Evolutionary conservation across 2,329 filamentous ascomycete species (phyloP), one percentile per base, ranked within the genome.

Genomic region (Remersonia thermophila): DNA sequence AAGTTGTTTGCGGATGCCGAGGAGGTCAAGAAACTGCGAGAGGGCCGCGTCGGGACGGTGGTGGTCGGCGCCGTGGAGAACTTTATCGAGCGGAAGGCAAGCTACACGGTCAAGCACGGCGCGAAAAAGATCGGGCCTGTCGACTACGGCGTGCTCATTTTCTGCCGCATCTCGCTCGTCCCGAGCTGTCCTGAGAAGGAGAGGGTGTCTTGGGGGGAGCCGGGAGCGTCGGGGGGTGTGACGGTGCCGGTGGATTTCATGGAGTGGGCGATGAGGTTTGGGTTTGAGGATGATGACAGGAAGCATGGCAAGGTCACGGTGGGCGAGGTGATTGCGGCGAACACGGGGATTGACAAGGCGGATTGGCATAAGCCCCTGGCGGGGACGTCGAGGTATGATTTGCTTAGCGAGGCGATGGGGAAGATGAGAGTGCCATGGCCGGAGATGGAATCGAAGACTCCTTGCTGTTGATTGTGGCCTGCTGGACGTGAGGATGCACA

Each of bases 341-440:
- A 38, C 23, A 26, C 13, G 28, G 43, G 30, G 13, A 2, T 45
- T 32, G 40, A 45, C 11, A 36, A 37, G 16, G 40, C 35, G 9
- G 18, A 47, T n/a, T 47, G 45, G 45, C 37, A 45, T 26, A 3
- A 28, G 31, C 13, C 15, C 17, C 20, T 36, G 30, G 39, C 32
- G 6, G 34, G 30, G 3, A 30, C 20, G 36, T 45, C 40, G 35
- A 36, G 43, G 25, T 45, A 47, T 32, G 33, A 35, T 3, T 20
- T 47, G 32, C 13, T 47, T 14, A 13, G 3, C 17, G 41, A 40
- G 18, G 32, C 39, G 14, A 35, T 45, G 36, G 25, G 36, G 10
- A 20, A 17, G 26, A 20, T 45, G 31, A 18, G 33, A 10, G 33
- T 42, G 14, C 44, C 44, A 7, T 47, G 40, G 40, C 38, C 26